These are phyloP conservation scores for Pichia sp. DNA, from an alignment of 1,139 yeast genomes.

Conservation along the genomic window DNA sequence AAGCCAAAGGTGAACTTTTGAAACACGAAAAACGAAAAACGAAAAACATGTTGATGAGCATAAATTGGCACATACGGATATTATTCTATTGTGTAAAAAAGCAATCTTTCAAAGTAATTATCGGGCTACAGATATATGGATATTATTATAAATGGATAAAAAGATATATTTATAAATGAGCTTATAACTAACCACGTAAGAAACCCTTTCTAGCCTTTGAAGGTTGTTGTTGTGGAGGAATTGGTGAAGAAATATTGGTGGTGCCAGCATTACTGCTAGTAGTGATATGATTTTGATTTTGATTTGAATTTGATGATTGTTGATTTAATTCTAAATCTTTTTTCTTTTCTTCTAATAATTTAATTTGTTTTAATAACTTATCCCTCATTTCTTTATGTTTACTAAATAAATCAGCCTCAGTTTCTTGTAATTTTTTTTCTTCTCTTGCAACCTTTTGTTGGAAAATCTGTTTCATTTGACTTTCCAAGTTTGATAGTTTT, in stretches of 20 bases:
- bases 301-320: conserved; percentile 13
- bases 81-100: no score
- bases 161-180: neutral
- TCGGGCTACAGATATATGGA: neutral
- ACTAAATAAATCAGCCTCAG: conserved; percentile 93
- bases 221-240: conserved; percentile 29
- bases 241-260: neutral
- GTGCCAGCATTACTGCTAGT: neutral
- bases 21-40: conserved; percentile 1
- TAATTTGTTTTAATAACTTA: conserved; percentile 79
- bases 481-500: conserved; percentile 87
- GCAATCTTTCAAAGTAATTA: neutral
- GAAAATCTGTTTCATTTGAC: conserved; percentile 95
- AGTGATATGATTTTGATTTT: neutral
- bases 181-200: conserved; percentile 37
- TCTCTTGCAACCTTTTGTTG: conserved; percentile 95
- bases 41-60: neutral
- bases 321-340: conserved; percentile 53
- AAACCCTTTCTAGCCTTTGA: conserved; percentile 56
- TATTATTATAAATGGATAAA: no score
- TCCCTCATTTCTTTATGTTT: conserved; percentile 98
- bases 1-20: conserved; percentile 9
- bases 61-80: no score
- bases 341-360: conserved; percentile 86
- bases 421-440: conserved; percentile 94